Evolutionary conservation across 768 basidiomycete genomes (phyloP).

Genomic region (Russula lepida): DNA sequence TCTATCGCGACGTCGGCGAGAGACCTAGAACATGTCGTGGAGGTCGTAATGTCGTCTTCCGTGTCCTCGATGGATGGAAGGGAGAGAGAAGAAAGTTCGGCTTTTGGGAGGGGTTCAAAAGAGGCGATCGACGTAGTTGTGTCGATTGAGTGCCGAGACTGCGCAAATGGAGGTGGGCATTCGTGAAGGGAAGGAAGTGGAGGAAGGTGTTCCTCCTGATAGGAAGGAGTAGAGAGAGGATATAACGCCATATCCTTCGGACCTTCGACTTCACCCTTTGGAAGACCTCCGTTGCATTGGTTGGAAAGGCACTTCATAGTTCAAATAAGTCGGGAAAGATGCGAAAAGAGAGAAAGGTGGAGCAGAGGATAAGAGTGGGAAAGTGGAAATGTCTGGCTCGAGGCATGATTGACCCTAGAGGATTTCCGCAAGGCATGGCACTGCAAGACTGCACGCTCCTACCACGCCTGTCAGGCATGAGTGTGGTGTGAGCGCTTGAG

Average conservation of each 20-base stretch:
- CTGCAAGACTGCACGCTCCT: background rate
- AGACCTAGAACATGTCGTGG: slow-evolving; percentile 20
- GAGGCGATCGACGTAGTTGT: slow-evolving; percentile 36
- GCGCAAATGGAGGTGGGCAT: slow-evolving; percentile 45
- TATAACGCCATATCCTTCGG: slow-evolving; percentile 28
- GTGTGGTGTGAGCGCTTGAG: no score
- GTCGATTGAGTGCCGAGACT: slow-evolving; percentile 9
- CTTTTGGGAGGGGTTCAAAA: slow-evolving; percentile 61
- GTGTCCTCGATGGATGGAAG: slow-evolving; percentile 41
- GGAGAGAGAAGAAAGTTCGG: slow-evolving; percentile 44
- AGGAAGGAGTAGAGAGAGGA: slow-evolving; percentile 18
- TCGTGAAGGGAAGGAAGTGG: slow-evolving; percentile 50
- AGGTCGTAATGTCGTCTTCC: slow-evolving; percentile 23
- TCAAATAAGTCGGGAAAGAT: background rate
- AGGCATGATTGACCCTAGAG: background rate
- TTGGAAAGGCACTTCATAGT: slow-evolving; percentile 79
- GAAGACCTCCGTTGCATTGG: slow-evolving; percentile 55
- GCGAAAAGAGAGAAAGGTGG: slow-evolving; percentile 11
- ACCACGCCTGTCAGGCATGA: no score
- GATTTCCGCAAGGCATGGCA: background rate
- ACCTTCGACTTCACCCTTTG: slow-evolving; percentile 55
- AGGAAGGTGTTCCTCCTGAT: slow-evolving; percentile 50
- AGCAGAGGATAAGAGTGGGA: slow-evolving; percentile 18
- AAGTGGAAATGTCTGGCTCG: slow-evolving; percentile 15
- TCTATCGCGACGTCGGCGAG: slow-evolving; percentile 18